Evolutionary conservation across 1,284 basidiomycete genomes (phyloP), one percentile per base, ranked within the genome.

Genomic region (Cryptococcus deneoformans): DNA sequence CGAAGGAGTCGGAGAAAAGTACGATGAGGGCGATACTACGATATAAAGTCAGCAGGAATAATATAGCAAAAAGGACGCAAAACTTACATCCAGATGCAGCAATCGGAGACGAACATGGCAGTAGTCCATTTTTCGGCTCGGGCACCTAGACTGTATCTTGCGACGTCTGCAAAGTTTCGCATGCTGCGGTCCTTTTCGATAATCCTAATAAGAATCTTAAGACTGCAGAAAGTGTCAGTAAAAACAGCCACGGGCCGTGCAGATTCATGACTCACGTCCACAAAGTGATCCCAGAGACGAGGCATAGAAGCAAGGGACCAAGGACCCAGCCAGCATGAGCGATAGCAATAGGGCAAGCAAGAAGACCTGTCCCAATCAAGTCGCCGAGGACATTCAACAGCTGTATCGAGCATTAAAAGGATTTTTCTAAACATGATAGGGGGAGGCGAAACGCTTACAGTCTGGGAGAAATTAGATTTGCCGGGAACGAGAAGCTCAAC

Each of bases 311-410:
- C 12, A 84, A 16, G 0, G 86, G 86, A 6, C 91, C 91, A 35
- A 82, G 79, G n/a, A 87, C 79, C 91, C 91, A 93, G 3, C 91
- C 91, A 1, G 89, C 85, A 65, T 88, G 88, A 2, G 89, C 85
- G 67, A 92, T 90, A 0, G 90, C 90, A 34, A 92, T 81, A 0
- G 92, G 90, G 71, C 91, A 88, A 5, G 90, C 91, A 7, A 94
- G 82, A 81, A 95, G 86, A 9, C 92, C 92, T 53, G 94, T 89
- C 7, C 92, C 92, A 24, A 92, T 81, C 8, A 93, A 78, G 54
- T 92, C 88, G 9, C 89, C 90, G 50, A 88, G 88, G 16, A 86
- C 86, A 69, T 94, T 94, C 74, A 93, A 89, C n/a, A 94, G 77
- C 89, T 91, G 62, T n/a, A 48, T 9, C 36, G 43, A 5, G 36